Base-by-base conservation (phyloP, 371 early-diverging fungal species). In the Phascolomyces articulosus region DNA sequence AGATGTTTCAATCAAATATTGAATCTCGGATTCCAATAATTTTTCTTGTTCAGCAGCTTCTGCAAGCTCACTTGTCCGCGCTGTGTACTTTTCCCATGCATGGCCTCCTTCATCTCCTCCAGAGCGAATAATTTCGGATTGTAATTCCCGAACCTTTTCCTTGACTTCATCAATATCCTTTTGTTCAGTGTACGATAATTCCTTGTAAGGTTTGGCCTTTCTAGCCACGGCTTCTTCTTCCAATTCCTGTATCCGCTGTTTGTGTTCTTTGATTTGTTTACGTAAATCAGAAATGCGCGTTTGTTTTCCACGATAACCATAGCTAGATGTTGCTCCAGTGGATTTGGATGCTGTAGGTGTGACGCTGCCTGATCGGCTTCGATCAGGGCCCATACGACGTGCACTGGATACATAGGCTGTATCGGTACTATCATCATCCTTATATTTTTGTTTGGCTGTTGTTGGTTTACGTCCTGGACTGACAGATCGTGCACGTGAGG, bases 401-500 rank as follows among this genome's bases (percentile, higher is more conserved):
- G 87, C 85, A 41, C 86, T 85, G 0, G 87, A 87, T 13, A 89
- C 86, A 67, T 89, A 89, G 0, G 81, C 87, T 18, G 79, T 77
- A 27, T 86, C 84, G 13, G 62, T 58, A 41, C 65, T 66, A 26
- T 70, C 70, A 24, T 76, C 69, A 38, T 81, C 82, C 28, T 60
- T 69, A 57, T 72, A 73, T 47, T 68, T 66, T 15, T 69, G n/a
- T n/a, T n/a, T n/a, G n/a, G n/a, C 69, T 21, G 58, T 59, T 3
- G 70, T 70, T 27, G 53, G 60, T 16, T 58, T 60, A 20, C 62
- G 55, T 18, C 64, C 55, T 20, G 77, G 72, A 34, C 75, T 77
- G 20, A 67, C 61, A 4, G 72, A 70, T 1, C 71, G 67, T 4
- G 74, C 60, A 24, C 72, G 62, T 29, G 60, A 34, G 27, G 62